Conservation (phyloP, 192 early-diverging fungal genomes). For the Coemansia sp. region DNA sequence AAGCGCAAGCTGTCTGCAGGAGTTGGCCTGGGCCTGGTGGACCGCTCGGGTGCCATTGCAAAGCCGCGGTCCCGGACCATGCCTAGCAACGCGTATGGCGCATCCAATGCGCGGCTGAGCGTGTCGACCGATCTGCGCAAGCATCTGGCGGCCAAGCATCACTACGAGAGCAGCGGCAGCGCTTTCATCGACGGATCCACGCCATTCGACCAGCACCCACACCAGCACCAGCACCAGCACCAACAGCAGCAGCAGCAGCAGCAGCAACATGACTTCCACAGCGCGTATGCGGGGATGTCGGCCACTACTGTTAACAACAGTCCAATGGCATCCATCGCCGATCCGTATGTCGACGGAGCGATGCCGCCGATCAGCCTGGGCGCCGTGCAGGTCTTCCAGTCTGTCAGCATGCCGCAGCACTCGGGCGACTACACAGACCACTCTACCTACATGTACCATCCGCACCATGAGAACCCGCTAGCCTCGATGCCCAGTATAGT, state of each 20-base stretch:
- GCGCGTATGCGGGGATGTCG: slow-evolving; percentile 6
- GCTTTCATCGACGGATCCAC: slow-evolving; percentile 22
- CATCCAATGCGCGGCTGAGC: slow-evolving; percentile 16
- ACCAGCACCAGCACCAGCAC: too few relatives aligned
- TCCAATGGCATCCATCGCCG: slow-evolving; percentile 18
- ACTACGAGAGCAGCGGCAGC: slow-evolving; percentile 6
- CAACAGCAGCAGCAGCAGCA: too few relatives aligned
- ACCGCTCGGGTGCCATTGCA: slow-evolving; percentile 4
- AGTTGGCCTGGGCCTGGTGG: background rate
- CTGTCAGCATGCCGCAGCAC: slow-evolving; percentile 5
- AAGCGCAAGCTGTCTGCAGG: slow-evolving; percentile 6
- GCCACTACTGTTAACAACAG: background rate
- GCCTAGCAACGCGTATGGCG: slow-evolving; percentile 22
- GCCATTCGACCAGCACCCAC: slow-evolving; percentile 31
- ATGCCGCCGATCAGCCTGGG: slow-evolving; percentile 20
- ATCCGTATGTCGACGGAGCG: slow-evolving; percentile 15
- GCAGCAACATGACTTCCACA: slow-evolving; percentile 15
- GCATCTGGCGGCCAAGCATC: slow-evolving; percentile 32
- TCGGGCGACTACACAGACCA: slow-evolving; percentile 8
- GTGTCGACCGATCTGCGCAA: slow-evolving; percentile 37
- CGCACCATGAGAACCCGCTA: background rate
- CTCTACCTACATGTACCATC: slow-evolving; percentile 2
- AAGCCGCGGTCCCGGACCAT: slow-evolving; percentile 47
- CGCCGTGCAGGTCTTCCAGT: slow-evolving; percentile 19
- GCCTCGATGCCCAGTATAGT: slow-evolving; percentile 5